These are phyloP conservation scores for Amyloporia xantha DNA, from an alignment of 768 basidiomycete species.

Conservation along the genomic window DNA sequence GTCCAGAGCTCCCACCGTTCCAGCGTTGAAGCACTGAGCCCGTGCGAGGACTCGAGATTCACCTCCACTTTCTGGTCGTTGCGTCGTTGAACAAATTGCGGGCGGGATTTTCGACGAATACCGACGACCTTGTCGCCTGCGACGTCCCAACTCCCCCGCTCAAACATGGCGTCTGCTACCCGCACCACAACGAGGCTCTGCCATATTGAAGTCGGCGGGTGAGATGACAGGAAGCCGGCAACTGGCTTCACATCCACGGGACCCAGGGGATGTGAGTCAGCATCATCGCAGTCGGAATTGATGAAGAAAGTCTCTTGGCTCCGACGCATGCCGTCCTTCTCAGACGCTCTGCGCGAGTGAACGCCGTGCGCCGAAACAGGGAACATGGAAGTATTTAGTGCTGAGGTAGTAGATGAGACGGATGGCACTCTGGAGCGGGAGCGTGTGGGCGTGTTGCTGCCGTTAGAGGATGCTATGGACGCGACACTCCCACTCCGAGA, in stretches of 20 bases:
- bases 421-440: constrained; percentile 44
- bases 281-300: constrained; percentile 22
- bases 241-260: constrained; percentile 27
- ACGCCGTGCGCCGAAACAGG: constrained; percentile 79
- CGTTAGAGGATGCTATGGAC: constrained; percentile 34
- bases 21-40: constrained; percentile 56
- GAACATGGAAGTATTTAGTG: constrained; percentile 48
- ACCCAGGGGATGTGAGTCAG: constrained; percentile 21
- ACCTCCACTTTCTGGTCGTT: constrained; percentile 16
- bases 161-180: constrained; percentile 52
- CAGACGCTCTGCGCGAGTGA: constrained; percentile 66
- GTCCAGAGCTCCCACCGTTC: constrained; percentile 84
- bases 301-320: constrained; percentile 17
- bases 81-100: constrained; percentile 30
- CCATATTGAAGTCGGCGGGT: constrained; percentile 42
- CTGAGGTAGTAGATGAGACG: constrained; percentile 29
- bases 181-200: constrained; percentile 47
- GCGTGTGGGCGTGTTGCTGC: constrained; percentile 39
- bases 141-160: constrained; percentile 77
- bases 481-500: constrained; percentile 60
- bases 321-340: constrained; percentile 35
- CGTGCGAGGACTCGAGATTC: constrained; percentile 22
- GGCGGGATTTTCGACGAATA: constrained; percentile 59
- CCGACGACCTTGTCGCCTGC: constrained; percentile 54
- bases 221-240: constrained; percentile 25